Base-by-base conservation (phyloP, 2,329 filamentous ascomycete species). In the Ciborinia camelliae region DNA sequence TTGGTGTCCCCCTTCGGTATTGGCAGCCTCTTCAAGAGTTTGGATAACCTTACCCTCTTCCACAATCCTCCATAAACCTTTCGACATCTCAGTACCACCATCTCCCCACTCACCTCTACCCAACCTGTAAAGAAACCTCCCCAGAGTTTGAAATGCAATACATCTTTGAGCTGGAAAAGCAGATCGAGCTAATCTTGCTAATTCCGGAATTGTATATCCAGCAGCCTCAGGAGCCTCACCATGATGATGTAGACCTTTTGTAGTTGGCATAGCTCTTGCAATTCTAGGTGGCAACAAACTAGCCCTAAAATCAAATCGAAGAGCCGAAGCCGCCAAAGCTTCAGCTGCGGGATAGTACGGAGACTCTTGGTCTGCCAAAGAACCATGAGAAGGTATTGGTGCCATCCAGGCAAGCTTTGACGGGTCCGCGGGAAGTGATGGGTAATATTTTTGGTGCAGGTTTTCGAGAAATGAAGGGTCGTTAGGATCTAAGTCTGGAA, bases 391-490 rank as follows among this genome's bases (percentile, higher is more conserved):
- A 8, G 87, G 87, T 58, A 90, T 74, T 18, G 90, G 88, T 59
- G 88, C 87, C 85, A 98, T 95, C 94, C 94, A 99, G 26, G 91
- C 90, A 4, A 97, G 85, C 62, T 91, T 89, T 65, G 88, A 87
- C 0, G 93, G 92, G 76, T 97, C 91, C 63, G 92, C 86, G 2
- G 93, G 87, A 1, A 97, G 87, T 68, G 87, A 86, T 15, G 95
- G 93, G 77, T 97, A 99, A 83, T 97, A 99, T 77, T 97, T 97
- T 28, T 87, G 79, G 81, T 97, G 93, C 7, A 99, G 86, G 64
- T 91, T 89, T 54, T 85, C 79, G 65, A 98, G 87, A 79, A 98
- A 98, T 73, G 91, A 82, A 0, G 91, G 89, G 66, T 93, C 91
- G 45, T 86, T 81, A 0, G 93, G 92, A 75, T 98, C 91, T 68